phyloP scores from a whole-genome alignment of 176 grass and related monocot species.

The Musa schizocarpa region DNA sequence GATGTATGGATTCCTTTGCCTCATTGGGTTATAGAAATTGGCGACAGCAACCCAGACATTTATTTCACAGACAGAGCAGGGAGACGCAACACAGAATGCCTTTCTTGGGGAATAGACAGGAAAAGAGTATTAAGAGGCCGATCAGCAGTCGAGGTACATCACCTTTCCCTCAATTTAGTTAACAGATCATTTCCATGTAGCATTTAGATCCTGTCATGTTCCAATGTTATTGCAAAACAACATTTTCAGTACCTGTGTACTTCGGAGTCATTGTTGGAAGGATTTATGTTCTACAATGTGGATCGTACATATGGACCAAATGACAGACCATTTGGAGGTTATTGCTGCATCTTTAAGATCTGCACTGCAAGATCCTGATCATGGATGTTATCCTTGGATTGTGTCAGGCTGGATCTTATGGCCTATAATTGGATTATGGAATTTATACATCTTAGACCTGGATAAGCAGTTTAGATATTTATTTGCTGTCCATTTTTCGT shows the following conservation, averaged over 20 bases:
- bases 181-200: too few relatives aligned
- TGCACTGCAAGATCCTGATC: neutral
- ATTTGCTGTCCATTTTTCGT: neutral
- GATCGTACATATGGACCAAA: neutral
- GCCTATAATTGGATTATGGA: too few relatives aligned
- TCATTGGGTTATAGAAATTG: conserved; percentile 71
- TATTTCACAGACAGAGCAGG: conserved; percentile 77
- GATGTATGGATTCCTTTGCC: conserved; percentile 72
- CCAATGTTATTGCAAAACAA: neutral
- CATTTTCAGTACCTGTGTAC: neutral
- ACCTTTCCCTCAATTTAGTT: neutral
- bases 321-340: neutral
- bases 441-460: neutral
- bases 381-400: neutral
- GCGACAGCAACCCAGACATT: conserved; percentile 66
- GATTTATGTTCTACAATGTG: neutral
- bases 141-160: conserved; percentile 63
- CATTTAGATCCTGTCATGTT: neutral
- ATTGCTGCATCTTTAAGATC: neutral
- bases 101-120: conserved; percentile 93
- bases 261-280: neutral
- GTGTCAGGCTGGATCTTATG: neutral
- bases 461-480: neutral
- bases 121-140: conserved; percentile 60
- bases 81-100: conserved; percentile 52